Base-by-base conservation (phyloP, 306 rosid species). In the Myrica gale region DNA sequence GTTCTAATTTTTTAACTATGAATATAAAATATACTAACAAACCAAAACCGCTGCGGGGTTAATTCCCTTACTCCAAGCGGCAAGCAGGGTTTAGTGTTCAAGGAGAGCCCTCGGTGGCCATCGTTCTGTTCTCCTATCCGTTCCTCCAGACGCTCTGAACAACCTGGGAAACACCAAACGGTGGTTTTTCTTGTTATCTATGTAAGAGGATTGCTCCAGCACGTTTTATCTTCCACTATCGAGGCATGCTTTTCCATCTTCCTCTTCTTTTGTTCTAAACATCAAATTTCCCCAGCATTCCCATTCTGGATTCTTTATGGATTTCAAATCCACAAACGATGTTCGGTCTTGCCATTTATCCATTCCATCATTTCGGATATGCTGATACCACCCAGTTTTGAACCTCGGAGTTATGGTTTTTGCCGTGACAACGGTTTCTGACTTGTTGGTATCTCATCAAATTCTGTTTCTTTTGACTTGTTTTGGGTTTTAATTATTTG, bases 81-180 rank as follows among this genome's bases (percentile, higher is more conserved):
- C 23, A 9, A 17, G 1, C 50, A 46, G 71, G 76, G 77, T 81
- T 76, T 63, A 5, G 17, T 47, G 5, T n/a, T 20, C 69, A n/a
- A 21, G 11, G 53, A 66, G 66, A 66, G 56, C 73, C 37, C 73
- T 48, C 8, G 73, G 32, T 41, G 52, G 26, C 45, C 13, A 20
- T 21, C 5, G 37, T 57, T 57, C 61, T 11, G 13, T 6, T 77
- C 20, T 50, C 76, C 72, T 68, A 77, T 77, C 85, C 82, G 71
- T 58, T 66, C 66, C 19, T 44, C 44, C 16, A 41, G 48, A 5
- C 73, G 44, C 37, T 15, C 61, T 41, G n/a, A 8, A 10, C 47
- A 17, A 42, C 50, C 70, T 16, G 20, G 23, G 17, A 20, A 41
- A n/a, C 41, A 15, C 11, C 65, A 10, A 57, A 10, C 39, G 65